Base-by-base conservation (phyloP, 768 basidiomycete species). In the Xerocomus brunneocitrinus region DNA sequence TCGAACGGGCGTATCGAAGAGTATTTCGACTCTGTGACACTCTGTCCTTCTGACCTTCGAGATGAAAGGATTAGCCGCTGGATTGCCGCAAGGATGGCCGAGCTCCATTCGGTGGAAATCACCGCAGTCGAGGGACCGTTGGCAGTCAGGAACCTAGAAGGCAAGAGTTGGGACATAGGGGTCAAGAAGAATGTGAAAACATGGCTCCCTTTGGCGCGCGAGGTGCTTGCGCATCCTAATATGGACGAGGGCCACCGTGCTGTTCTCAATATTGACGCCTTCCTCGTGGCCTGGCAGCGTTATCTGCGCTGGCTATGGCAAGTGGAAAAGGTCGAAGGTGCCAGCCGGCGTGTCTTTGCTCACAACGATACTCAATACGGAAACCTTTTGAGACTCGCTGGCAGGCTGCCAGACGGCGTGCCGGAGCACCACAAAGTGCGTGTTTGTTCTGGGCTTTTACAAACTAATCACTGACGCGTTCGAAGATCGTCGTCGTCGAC, bases 311-410 rank as follows among this genome's bases (percentile, higher is more conserved):
- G 89, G 89, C 66, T 92, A 24, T 73, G 80, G 59, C 73, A 71
- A 25, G 76, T 76, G 55, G 85, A 91, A 63, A 75, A 78, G 54
- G 71, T 72, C 16, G 71, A 81, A 48, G 79, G 82, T 47, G 77
- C 80, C 39, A 85, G 86, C 57, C 76, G 74, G 56, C 76, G 87
- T 42, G 87, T 91, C 9, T 89, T 91, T 62, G 80, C 88, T 54
- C 95, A 99, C 73, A 99, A 98, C 67, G 97, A 98, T 69, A 79
- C 93, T 8, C 97, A 98, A 71, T 95, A 92, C 66, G 95, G 95
- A 45, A 99, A 99, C 71, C 71, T 98, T 22, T 74, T 98, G 53
- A 76, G 82, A 62, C 76, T 97, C 62, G 84, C 79, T 8, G 46
- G 50, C 47, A 74, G 74, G 42, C 69, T 75, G 32, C 75, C 78